Percentiles rank a stretch among this genome's conserved stretches.
Evolutionary conservation across 352 stramenopile genomes (phyloP).

Genomic region (Globisporangium takayamanum): DNA sequence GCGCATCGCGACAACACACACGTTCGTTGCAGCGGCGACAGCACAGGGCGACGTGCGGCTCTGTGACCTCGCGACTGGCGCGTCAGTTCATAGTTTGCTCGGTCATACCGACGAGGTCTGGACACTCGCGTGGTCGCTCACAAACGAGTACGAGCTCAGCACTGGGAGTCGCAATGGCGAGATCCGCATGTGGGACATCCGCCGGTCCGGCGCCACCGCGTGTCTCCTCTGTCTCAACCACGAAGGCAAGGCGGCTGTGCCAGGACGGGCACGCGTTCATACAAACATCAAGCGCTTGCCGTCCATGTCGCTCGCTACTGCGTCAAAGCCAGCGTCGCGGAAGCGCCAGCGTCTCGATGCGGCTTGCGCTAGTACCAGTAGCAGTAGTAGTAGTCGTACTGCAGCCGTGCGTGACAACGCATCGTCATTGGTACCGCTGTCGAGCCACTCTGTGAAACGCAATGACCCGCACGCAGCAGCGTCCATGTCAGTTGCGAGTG

Average conservation of each 20-base stretch:
- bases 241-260: constrained; percentile 42
- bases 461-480: constrained; percentile 56
- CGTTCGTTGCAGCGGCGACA: constrained; percentile 64
- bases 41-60: constrained; percentile 58
- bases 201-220: constrained; percentile 70
- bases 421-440: not conserved
- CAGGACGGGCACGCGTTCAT: constrained; percentile 41
- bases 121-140: constrained; percentile 65
- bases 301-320: constrained; percentile 25
- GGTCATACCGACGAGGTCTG: constrained; percentile 77
- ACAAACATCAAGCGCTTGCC: constrained; percentile 39
- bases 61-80: constrained; percentile 65
- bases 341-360: constrained; percentile 23
- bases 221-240: constrained; percentile 80
- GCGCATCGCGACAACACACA: constrained; percentile 36
- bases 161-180: constrained; percentile 54
- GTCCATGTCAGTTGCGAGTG: constrained; percentile 35
- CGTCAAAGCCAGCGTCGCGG: constrained; percentile 9
- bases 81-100: constrained; percentile 57
- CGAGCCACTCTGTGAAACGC: constrained; percentile 13
- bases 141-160: constrained; percentile 65
- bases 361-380: not conserved
- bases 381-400: not conserved
- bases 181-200: constrained; percentile 85
- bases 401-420: not conserved